A percentile compares a stretch with the other conserved stretches of the same genome.
Evolutionary conservation across 495 filamentous ascomycete species (phyloP).

Genomic region (Penicillium argentinense): DNA sequence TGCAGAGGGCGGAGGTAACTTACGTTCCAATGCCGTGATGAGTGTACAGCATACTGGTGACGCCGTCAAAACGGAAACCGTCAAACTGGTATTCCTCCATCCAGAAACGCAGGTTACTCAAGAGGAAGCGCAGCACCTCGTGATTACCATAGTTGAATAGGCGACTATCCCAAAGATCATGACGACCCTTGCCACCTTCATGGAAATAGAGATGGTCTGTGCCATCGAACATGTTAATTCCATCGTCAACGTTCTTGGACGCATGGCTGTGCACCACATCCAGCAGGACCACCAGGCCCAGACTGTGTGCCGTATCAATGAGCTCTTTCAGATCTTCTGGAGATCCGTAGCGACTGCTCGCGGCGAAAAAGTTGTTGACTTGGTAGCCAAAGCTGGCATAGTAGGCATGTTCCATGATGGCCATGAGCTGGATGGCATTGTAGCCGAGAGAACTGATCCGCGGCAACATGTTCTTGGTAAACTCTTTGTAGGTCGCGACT

Average conservation of each 20-base stretch:
- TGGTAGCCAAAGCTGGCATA: slow-evolving; percentile 99
- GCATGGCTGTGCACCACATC: slow-evolving; percentile 98
- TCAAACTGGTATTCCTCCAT: slow-evolving; percentile 98
- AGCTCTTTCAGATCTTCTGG: slow-evolving; percentile 97
- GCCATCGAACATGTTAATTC: slow-evolving; percentile 92
- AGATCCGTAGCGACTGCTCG: slow-evolving; percentile 89
- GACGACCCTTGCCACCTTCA: slow-evolving; percentile 73
- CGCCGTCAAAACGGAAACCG: slow-evolving; percentile 96
- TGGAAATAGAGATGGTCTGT: slow-evolving; percentile 97
- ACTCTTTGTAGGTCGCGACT: slow-evolving; percentile 94
- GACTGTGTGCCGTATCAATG: slow-evolving; percentile 87
- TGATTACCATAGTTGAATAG: slow-evolving; percentile 96
- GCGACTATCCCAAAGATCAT: slow-evolving; percentile 93
- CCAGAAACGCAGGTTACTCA: slow-evolving; percentile 97
- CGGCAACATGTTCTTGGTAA: slow-evolving; percentile 87
- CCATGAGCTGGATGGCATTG: slow-evolving; percentile 98
- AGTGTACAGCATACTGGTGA: slow-evolving; percentile 94
- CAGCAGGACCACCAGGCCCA: slow-evolving; percentile 89
- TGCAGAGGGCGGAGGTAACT: slow-evolving; percentile 37
- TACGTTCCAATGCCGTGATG: slow-evolving; percentile 98
- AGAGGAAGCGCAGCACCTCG: slow-evolving; percentile 89
- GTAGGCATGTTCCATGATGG: slow-evolving; percentile 98
- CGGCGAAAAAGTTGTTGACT: slow-evolving; percentile 97
- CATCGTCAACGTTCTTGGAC: slow-evolving; percentile 93
- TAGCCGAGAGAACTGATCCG: slow-evolving; percentile 90